These are phyloP conservation scores for Talaromyces adpressus DNA, from an alignment of 495 filamentous ascomycete genomes.

Conservation along the genomic window DNA sequence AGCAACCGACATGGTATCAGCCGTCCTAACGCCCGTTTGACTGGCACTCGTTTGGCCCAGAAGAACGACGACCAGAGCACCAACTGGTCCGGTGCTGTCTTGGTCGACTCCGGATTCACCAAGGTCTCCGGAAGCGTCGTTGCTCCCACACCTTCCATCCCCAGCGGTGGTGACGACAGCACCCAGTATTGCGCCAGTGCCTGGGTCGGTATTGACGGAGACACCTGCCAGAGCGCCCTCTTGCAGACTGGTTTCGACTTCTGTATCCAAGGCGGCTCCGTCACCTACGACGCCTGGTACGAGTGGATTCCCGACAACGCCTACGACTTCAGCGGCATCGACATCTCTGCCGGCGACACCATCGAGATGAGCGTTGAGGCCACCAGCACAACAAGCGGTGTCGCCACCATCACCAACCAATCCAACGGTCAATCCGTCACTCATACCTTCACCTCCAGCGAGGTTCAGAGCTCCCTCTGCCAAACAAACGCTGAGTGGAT, in stretches of 20 bases:
- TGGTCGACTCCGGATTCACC: conserved; percentile 41
- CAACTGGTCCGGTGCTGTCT: conserved; percentile 55
- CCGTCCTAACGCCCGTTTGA: conserved; percentile 4
- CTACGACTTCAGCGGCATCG: conserved; percentile 45
- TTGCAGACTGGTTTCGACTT: conserved; percentile 59
- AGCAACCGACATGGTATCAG: conserved; percentile 1
- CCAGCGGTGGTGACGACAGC: conserved; percentile 26
- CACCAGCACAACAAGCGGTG: conserved; percentile 38
- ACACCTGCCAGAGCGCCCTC: conserved; percentile 50
- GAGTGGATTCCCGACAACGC: conserved; percentile 58
- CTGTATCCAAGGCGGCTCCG: conserved; percentile 27
- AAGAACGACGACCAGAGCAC: neutral
- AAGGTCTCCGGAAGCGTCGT: conserved; percentile 48
- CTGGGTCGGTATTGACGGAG: conserved; percentile 61
- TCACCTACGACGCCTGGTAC: conserved; percentile 53
- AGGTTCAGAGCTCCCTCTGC: conserved; percentile 25
- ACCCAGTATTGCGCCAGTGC: conserved; percentile 33
- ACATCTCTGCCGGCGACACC: conserved; percentile 45
- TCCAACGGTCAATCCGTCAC: conserved; percentile 46
- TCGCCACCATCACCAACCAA: conserved; percentile 48
- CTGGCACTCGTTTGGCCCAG: neutral
- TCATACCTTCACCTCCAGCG: conserved; percentile 34
- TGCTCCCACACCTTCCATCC: conserved; percentile 48
- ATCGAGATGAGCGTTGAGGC: conserved; percentile 48
- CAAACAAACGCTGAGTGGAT: conserved; percentile 58